A percentile compares a stretch with the other conserved stretches of the same genome.
phyloP scores from a whole-genome alignment of 164 flowering plant species.

The Macadamia integrifolia region DNA sequence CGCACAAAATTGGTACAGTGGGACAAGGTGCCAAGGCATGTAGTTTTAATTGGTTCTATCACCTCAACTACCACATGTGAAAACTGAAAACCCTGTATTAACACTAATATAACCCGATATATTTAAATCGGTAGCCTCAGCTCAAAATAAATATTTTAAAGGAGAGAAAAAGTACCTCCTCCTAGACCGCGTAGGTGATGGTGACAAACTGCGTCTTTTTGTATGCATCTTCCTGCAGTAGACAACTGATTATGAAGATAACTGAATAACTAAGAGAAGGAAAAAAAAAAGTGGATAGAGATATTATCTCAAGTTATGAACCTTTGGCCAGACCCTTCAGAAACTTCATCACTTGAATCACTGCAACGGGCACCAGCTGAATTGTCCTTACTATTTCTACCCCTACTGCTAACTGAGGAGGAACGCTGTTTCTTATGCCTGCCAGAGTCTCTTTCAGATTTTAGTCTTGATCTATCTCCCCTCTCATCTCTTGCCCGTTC shows the following conservation, averaged over 20 bases:
- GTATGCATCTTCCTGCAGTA: conserved; percentile 50
- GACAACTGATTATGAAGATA: conserved; percentile 14
- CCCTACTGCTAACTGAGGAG: conserved; percentile 50
- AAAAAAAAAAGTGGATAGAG: neutral
- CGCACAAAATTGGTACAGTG: too few species aligned
- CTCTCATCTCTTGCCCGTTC: conserved; percentile 46
- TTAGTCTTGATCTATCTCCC: conserved; percentile 53
- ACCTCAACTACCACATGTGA: neutral
- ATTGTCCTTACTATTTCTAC: conserved; percentile 47
- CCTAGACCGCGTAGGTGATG: conserved; percentile 61
- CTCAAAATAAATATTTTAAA: neutral
- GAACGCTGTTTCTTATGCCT: conserved; percentile 63
- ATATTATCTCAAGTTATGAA: conserved; percentile 9
- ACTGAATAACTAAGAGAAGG: neutral
- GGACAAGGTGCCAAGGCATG: too few species aligned
- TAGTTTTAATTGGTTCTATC: neutral
- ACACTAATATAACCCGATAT: neutral
- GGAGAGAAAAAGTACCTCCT: conserved; percentile 46
- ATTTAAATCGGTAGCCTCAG: neutral
- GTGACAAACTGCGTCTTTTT: conserved; percentile 47
- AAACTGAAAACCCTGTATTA: neutral
- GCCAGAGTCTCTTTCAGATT: conserved; percentile 35
- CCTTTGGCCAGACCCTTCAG: conserved; percentile 65
- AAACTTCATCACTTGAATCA: conserved; percentile 56
- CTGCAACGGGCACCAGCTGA: conserved; percentile 30